Conservation (phyloP, 202 grass and related monocot species). For the Zizania palustris region DNA sequence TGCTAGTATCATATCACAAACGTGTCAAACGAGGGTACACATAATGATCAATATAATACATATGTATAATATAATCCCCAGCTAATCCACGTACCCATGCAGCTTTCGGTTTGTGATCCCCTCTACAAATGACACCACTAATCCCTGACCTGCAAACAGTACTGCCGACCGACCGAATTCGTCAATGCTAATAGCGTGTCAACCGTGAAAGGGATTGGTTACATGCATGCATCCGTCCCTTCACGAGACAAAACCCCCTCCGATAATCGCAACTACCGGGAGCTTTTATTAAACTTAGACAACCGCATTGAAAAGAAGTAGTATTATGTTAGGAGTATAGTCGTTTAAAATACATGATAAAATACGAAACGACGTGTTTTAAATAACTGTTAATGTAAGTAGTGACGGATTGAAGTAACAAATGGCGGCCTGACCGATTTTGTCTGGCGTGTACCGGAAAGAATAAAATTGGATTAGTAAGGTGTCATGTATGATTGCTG, state of each 20-base stretch:
- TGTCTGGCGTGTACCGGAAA: neutral
- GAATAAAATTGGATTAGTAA: constrained; percentile 6
- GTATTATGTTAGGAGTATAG: no score
- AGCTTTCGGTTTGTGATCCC: neutral
- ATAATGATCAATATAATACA: neutral
- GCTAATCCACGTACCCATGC: constrained; percentile 5
- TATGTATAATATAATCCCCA: neutral
- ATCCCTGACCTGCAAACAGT: constrained; percentile 43
- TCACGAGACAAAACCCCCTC: neutral
- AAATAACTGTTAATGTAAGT: no score
- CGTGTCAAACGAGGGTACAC: neutral
- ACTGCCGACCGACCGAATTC: constrained; percentile 35
- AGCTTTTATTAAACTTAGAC: no score
- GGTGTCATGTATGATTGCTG: neutral
- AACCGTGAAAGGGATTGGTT: constrained; percentile 38
- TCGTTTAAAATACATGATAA: no score
- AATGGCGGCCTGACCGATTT: constrained; percentile 18
- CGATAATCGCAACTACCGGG: neutral
- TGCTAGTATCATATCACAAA: neutral
- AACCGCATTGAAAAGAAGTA: no score
- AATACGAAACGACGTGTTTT: no score
- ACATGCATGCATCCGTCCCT: neutral
- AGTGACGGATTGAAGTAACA: constrained; percentile 40
- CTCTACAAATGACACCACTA: constrained; percentile 41
- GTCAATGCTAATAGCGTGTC: constrained; percentile 34